Evolutionary conservation across 371 early-diverging fungal genomes (phyloP), one percentile per base, ranked within the genome.

Genomic region (Circinella minor): DNA sequence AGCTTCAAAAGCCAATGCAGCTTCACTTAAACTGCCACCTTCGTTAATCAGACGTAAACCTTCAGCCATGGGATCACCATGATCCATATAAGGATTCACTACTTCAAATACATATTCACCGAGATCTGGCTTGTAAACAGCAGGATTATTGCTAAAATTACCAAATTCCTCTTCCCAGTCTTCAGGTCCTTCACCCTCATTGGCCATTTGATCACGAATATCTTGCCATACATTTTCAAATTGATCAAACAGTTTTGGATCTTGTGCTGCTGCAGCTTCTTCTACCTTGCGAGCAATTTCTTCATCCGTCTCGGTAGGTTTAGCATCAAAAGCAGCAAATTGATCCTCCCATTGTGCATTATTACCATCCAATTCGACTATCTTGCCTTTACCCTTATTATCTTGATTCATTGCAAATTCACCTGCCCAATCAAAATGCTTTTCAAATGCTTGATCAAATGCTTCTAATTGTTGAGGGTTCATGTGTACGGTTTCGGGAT

Each of bases 1-100:
- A 0, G 95, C 95, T 77, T 95, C 96, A 65, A 94, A 88, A 0
- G 92, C 91, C 68, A 95, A 76, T 14, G 94, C 93, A 0, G 90
- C 85, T 27, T 94, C 92, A 17, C 91, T 86, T 17, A 96, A 79
- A 57, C 85, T 84, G 14, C 86, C 84, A 48, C 90, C 91, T 60
- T 82, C 65, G 34, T 84, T 79, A 48, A 84, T 62, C 47, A 88
- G 68, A 17, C 80, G 78, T 15, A 88, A 55, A 4, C 86, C 90
- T 71, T 86, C 86, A 14, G 79, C 71, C 74, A 88, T 78, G 5
- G 85, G 88, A 55, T 85, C 78, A 5, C 86, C 82, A 61, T 85
- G 82, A 17, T 70, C 71, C 57, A 92, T 37, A 72, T 87, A 96
- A 8, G 92, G 94, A 71, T 96, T 96, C 55, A 87, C 81, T 17